Percentiles rank a stretch among this genome's conserved stretches.
These are phyloP conservation scores for Candida glucosophila DNA, from an alignment of 1,139 yeast species.

Conservation along the genomic window DNA sequence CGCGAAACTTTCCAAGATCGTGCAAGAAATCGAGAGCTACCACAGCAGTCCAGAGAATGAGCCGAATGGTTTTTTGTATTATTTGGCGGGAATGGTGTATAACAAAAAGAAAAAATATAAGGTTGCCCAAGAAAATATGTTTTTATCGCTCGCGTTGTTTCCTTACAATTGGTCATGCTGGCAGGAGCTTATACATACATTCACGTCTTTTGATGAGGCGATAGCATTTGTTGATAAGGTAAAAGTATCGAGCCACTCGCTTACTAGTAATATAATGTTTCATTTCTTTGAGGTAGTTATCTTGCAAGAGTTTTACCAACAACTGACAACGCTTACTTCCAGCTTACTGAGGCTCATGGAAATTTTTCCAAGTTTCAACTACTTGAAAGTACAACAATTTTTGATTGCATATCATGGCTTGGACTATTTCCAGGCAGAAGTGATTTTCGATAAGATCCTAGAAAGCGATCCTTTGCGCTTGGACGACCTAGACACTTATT, in stretches of 20 bases:
- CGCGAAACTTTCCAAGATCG: constrained; percentile 31
- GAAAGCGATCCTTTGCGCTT: constrained; percentile 76
- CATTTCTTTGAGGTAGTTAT: constrained; percentile 62
- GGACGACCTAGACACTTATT: constrained; percentile 86
- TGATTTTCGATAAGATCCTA: constrained; percentile 67
- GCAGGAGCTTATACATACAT: constrained; percentile 68
- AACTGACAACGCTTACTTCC: constrained; percentile 40
- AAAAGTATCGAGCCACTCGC: constrained; percentile 13
- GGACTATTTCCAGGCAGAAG: constrained; percentile 75
- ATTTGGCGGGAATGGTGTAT: constrained; percentile 59
- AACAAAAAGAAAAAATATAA: constrained; percentile 51
- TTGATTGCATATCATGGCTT: constrained; percentile 70
- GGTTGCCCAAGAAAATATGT: constrained; percentile 52
- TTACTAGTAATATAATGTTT: constrained; percentile 42
- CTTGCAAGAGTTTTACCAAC: constrained; percentile 75
- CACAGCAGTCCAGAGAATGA: constrained; percentile 13
- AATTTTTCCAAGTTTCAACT: constrained; percentile 65
- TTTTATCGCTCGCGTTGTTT: constrained; percentile 50
- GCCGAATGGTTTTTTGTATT: constrained; percentile 57
- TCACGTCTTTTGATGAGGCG: constrained; percentile 60
- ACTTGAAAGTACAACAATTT: constrained; percentile 73
- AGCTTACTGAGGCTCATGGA: constrained; percentile 39
- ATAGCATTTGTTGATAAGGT: constrained; percentile 34
- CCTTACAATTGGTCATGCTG: constrained; percentile 95
- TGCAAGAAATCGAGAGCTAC: constrained; percentile 28